Conservation (phyloP, 805 yeast genomes). For the Metschnikowia shivogae region DNA sequence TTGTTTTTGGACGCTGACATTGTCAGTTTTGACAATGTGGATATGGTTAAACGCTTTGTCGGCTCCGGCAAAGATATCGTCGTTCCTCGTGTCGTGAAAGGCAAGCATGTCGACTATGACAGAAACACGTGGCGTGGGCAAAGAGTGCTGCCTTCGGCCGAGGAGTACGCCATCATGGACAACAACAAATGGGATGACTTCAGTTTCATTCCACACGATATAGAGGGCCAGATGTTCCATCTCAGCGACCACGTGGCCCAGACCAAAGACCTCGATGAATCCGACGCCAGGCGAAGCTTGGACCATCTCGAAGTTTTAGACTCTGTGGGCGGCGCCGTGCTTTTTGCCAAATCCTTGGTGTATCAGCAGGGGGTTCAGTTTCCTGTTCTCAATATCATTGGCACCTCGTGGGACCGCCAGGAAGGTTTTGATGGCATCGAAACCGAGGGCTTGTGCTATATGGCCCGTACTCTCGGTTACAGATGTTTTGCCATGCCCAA, state of each 20-base stretch:
- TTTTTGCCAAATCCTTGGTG: slow-evolving; percentile 40
- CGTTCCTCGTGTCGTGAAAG: slow-evolving; percentile 33
- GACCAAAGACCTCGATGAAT: slow-evolving; percentile 7
- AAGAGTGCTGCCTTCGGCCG: slow-evolving; percentile 28
- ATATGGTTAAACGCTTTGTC: slow-evolving; percentile 26
- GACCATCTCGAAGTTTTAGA: slow-evolving; percentile 30
- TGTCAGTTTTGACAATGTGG: slow-evolving; percentile 20
- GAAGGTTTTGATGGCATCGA: slow-evolving; percentile 55
- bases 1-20: slow-evolving; percentile 39
- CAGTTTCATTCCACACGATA: slow-evolving; percentile 33
- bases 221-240: slow-evolving; percentile 24
- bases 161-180: slow-evolving; percentile 12
- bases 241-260: slow-evolving; percentile 19
- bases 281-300: slow-evolving; percentile 4
- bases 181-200: slow-evolving; percentile 24
- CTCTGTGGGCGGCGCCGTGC: slow-evolving; percentile 51
- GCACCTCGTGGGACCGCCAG: slow-evolving; percentile 42
- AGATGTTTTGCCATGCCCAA: slow-evolving; percentile 50
- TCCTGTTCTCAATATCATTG: slow-evolving; percentile 44
- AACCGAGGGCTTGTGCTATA: slow-evolving; percentile 50
- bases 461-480: slow-evolving; percentile 43
- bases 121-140: slow-evolving; percentile 39
- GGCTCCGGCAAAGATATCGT: slow-evolving; percentile 29
- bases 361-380: slow-evolving; percentile 45
- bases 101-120: slow-evolving; percentile 31